Percentiles rank a stretch among this genome's conserved stretches.
Conservation (phyloP, 768 basidiomycete species). For the Mycena olivaceomarginata region DNA sequence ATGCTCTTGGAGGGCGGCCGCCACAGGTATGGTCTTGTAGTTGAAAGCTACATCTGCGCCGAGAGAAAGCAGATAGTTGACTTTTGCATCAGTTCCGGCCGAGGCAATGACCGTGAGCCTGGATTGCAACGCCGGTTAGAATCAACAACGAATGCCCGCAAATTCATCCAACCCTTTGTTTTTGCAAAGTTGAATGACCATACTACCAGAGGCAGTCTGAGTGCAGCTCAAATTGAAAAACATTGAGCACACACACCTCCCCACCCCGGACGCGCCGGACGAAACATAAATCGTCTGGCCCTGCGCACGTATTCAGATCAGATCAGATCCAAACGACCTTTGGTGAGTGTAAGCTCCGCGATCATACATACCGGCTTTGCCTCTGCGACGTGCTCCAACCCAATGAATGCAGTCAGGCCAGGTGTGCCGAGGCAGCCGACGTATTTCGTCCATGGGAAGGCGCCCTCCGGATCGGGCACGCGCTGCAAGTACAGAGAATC, state of each 20-base stretch:
- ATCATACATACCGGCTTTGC: conserved; percentile 33
- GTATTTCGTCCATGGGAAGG: conserved; percentile 44
- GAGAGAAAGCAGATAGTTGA: conserved; percentile 67
- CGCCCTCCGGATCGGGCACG: conserved; percentile 46
- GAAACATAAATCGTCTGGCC: conserved; percentile 49
- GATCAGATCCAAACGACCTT: too few species aligned
- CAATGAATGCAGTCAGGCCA: conserved; percentile 52
- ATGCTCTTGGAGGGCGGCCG: conserved; percentile 65
- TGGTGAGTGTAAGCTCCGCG: background rate
- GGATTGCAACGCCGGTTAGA: conserved; percentile 23
- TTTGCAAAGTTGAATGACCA: conserved; percentile 61
- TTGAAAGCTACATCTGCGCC: conserved; percentile 78
- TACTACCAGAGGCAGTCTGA: conserved; percentile 34
- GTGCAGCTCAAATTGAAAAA: too few species aligned
- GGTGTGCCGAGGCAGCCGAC: conserved; percentile 43
- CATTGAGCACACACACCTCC: conserved; percentile 29
- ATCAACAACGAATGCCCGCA: too few species aligned
- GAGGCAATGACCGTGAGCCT: conserved; percentile 75
- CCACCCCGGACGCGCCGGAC: conserved; percentile 48
- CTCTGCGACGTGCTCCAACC: conserved; percentile 44
- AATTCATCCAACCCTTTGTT: conserved; percentile 47
- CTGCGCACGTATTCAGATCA: conserved; percentile 14
- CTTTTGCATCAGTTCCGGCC: conserved; percentile 78
- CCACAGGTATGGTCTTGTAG: conserved; percentile 71
- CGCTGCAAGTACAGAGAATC: conserved; percentile 39